Conservation (phyloP, 2,329 filamentous ascomycete species). For the Ophiostoma perfectum region DNA sequence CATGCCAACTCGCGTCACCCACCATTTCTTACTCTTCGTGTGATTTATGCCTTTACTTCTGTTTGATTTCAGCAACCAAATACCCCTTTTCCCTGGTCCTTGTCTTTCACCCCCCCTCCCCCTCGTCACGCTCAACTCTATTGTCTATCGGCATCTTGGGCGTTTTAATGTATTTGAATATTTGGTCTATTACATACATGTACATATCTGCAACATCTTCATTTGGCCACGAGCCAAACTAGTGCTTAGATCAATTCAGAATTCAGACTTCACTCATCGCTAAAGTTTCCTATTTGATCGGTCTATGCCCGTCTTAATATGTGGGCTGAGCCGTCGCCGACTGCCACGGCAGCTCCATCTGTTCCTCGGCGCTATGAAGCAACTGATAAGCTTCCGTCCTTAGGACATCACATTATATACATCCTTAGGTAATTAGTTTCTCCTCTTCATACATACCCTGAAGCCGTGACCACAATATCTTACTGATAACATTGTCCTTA, state of each 20-base stretch:
- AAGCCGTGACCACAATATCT: background rate
- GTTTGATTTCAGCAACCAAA: background rate
- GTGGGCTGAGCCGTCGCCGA: background rate
- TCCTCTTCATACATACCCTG: background rate
- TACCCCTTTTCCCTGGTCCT: background rate
- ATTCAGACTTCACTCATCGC: background rate
- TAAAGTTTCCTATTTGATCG: constrained; percentile 3
- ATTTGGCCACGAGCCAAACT: background rate
- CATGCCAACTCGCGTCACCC: background rate
- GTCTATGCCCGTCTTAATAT: background rate
- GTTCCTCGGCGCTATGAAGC: background rate
- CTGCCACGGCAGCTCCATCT: background rate
- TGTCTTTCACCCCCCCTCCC: background rate
- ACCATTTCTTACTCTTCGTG: too few relatives aligned
- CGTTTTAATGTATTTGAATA: background rate
- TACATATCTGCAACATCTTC: background rate
- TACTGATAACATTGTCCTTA: background rate
- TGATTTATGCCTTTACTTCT: too few relatives aligned
- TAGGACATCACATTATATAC: constrained; percentile 1
- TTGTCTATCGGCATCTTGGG: background rate
- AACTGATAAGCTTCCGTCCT: background rate
- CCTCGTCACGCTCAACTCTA: background rate
- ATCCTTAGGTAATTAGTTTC: background rate
- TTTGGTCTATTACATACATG: too few relatives aligned
- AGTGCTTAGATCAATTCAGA: background rate